Percentiles rank a stretch among this genome's conserved stretches.
Conservation (phyloP, 2,329 filamentous ascomycete species). For the Chaetomium olivaceum region DNA sequence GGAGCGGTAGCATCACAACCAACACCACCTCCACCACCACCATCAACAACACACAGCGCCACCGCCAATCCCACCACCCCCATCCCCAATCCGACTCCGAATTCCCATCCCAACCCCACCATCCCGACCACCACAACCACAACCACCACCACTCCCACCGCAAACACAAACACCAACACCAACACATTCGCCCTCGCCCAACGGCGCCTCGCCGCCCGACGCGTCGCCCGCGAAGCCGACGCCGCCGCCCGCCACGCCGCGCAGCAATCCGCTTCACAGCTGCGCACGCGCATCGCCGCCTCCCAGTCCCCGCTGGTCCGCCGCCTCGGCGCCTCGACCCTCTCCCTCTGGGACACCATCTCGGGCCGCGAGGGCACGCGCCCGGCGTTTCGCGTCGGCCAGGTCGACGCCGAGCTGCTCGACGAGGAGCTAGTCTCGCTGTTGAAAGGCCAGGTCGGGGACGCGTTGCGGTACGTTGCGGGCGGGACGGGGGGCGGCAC, state of each 20-base stretch:
- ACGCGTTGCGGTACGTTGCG: conserved; percentile 84
- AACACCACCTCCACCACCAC: not conserved
- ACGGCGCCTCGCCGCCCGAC: conserved; percentile 78
- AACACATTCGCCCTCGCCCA: conserved; percentile 81
- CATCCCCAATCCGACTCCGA: not conserved
- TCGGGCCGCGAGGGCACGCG: conserved; percentile 74
- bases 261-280: conserved; percentile 42
- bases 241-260: conserved; percentile 57
- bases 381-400: conserved; percentile 88
- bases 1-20: not conserved
- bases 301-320: conserved; percentile 56
- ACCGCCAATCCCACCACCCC: conserved; percentile 56
- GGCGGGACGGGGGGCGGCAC: conserved; percentile 61
- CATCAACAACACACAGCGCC: conserved; percentile 44
- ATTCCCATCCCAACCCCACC: not conserved
- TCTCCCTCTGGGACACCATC: conserved; percentile 68
- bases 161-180: conserved; percentile 9
- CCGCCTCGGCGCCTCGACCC: conserved; percentile 56
- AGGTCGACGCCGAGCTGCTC: conserved; percentile 92
- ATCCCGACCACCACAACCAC: not conserved
- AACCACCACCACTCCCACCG: not conserved
- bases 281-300: conserved; percentile 50
- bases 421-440: conserved; percentile 91
- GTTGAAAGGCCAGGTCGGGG: conserved; percentile 80
- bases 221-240: conserved; percentile 71